A percentile compares a stretch with the other conserved stretches of the same genome.
phyloP scores from a whole-genome alignment of 2,329 filamentous ascomycete species.

The Chaetothyriales sp. region DNA sequence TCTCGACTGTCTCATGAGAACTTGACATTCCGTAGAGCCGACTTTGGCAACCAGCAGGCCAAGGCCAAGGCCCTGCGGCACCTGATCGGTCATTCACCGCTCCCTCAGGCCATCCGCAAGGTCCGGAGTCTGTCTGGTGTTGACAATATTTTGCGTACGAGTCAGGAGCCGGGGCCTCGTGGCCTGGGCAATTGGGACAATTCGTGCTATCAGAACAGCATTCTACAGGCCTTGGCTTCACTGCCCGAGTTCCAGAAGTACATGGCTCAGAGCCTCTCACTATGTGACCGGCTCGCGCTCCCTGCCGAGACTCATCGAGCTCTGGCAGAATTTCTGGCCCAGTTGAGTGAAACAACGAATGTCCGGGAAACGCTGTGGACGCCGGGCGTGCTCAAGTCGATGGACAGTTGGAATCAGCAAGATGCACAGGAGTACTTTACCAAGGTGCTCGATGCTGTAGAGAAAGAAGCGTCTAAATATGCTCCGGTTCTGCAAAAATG shows the following conservation, averaged over 20 bases:
- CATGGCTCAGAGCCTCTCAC: slow-evolving; percentile 22
- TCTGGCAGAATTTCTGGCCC: slow-evolving; percentile 54
- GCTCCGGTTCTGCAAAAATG: slow-evolving; percentile 5
- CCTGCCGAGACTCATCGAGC: slow-evolving; percentile 36
- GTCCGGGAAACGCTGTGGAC: slow-evolving; percentile 55
- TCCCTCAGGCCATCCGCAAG: slow-evolving; percentile 46
- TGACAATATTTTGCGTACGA: slow-evolving; percentile 28
- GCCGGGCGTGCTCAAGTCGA: slow-evolving; percentile 66
- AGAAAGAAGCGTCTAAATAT: slow-evolving; percentile 53
- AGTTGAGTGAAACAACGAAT: slow-evolving; percentile 45
- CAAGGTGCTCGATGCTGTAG: slow-evolving; percentile 71
- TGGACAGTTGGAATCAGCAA: slow-evolving; percentile 92
- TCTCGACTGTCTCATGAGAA: slow-evolving; percentile 28
- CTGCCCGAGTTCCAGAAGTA: slow-evolving; percentile 51
- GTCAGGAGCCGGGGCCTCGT: slow-evolving; percentile 25
- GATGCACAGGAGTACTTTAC: slow-evolving; percentile 97
- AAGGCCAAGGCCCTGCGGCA: slow-evolving; percentile 54
- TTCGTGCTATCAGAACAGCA: slow-evolving; percentile 95
- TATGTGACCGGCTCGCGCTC: slow-evolving; percentile 16
- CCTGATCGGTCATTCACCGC: slow-evolving; percentile 47
- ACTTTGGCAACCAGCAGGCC: slow-evolving; percentile 30
- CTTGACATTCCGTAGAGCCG: slow-evolving; percentile 13
- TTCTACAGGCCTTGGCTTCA: slow-evolving; percentile 72
- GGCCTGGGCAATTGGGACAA: slow-evolving; percentile 88
- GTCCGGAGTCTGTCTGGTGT: slow-evolving; percentile 43